phyloP scores from a whole-genome alignment of 2,329 filamentous ascomycete species.

The Shiraia sp. region DNA sequence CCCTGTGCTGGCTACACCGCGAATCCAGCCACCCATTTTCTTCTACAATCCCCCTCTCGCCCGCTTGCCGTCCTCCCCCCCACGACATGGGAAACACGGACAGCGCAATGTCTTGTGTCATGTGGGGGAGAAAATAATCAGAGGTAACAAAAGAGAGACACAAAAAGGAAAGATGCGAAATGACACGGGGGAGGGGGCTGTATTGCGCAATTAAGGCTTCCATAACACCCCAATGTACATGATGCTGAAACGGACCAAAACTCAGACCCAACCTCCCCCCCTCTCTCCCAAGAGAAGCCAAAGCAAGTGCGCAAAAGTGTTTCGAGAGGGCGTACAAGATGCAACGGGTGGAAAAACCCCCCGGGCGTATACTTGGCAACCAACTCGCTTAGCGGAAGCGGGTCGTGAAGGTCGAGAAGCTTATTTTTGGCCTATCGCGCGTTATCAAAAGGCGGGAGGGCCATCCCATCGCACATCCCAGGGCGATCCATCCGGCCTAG shows the following conservation, averaged over 20 bases:
- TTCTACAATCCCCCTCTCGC: slow-evolving; percentile 5
- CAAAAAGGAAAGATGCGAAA: too few relatives aligned
- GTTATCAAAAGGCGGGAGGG: background rate
- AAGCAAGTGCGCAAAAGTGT: background rate
- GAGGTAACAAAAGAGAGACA: too few relatives aligned
- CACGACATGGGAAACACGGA: slow-evolving; percentile 12
- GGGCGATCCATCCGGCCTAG: too few relatives aligned
- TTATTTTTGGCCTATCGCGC: slow-evolving; percentile 24
- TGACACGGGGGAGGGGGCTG: too few relatives aligned
- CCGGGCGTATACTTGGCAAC: background rate
- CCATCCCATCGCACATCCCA: slow-evolving; percentile 2
- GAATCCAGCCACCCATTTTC: slow-evolving; percentile 26
- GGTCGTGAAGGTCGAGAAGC: slow-evolving; percentile 15
- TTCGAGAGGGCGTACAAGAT: background rate
- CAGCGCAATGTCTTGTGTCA: too few relatives aligned
- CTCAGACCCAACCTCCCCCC: too few relatives aligned
- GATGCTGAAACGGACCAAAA: too few relatives aligned
- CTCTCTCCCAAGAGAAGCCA: too few relatives aligned
- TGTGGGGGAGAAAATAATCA: too few relatives aligned
- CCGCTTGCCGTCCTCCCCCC: slow-evolving; percentile 16
- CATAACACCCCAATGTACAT: too few relatives aligned
- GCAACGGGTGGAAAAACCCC: slow-evolving; percentile 11
- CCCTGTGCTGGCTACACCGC: slow-evolving; percentile 32
- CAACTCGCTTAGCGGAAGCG: slow-evolving; percentile 22
- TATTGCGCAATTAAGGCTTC: too few relatives aligned